Conservation (phyloP, 768 basidiomycete species). For the Artomyces pyxidatus region DNA sequence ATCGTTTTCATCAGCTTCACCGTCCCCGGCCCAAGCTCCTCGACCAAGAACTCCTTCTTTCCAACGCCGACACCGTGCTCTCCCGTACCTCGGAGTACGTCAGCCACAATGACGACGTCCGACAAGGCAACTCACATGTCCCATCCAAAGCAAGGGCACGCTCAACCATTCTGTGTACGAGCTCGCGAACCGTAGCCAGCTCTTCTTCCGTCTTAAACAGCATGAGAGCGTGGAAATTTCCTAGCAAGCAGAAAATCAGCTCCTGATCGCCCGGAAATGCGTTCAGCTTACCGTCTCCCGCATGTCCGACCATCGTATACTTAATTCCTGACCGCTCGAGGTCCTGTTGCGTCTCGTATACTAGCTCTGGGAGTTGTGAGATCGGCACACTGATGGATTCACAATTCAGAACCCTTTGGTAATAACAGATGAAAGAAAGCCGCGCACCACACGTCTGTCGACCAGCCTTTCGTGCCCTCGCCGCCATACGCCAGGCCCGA, state of each 20-base stretch:
- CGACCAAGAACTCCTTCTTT: constrained; percentile 71
- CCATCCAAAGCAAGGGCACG: constrained; percentile 69
- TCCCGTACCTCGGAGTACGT: constrained; percentile 46
- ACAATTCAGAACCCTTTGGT: too few relatives aligned
- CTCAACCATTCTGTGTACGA: constrained; percentile 53
- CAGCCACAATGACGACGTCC: neutral
- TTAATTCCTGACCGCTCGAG: constrained; percentile 45
- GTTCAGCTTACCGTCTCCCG: constrained; percentile 60
- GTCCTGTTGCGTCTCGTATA: constrained; percentile 67
- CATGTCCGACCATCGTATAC: constrained; percentile 67
- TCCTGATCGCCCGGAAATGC: constrained; percentile 15
- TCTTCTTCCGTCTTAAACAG: constrained; percentile 31
- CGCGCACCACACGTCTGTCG: constrained; percentile 69
- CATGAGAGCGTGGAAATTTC: constrained; percentile 36
- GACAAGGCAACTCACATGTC: constrained; percentile 47
- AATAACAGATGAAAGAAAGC: neutral
- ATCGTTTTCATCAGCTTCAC: constrained; percentile 79
- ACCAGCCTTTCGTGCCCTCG: constrained; percentile 52
- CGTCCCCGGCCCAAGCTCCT: constrained; percentile 78
- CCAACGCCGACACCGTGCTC: constrained; percentile 88
- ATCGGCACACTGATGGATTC: constrained; percentile 51
- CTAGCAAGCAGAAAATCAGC: constrained; percentile 14
- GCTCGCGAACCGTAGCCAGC: constrained; percentile 23
- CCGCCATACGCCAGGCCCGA: constrained; percentile 43
- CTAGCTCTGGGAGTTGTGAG: constrained; percentile 54